Base-by-base conservation (phyloP, 495 filamentous ascomycete genomes). In the Rusavskia elegans region DNA sequence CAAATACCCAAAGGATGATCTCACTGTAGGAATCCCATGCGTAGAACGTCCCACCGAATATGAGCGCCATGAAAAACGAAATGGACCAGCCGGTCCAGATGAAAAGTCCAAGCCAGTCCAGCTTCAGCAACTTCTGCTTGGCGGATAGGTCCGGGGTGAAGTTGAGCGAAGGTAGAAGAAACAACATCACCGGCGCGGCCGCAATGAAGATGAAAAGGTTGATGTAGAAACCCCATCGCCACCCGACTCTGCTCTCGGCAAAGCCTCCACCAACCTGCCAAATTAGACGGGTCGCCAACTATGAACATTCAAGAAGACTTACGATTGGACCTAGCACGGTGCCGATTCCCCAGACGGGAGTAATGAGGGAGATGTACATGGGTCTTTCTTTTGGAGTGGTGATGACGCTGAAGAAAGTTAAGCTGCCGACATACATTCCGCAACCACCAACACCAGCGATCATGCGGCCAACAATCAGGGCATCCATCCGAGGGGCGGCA, bases 391-490 rank as follows among this genome's bases (percentile, higher is more conserved):
- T 32, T n/a, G 68, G 45, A 5, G 66, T 61, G 1, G 65, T 59
- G 11, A 56, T 38, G 17, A 23, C 21, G 36, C 13, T 51, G 37
- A 57, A 17, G 17, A 68, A 50, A 1, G 55, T 61, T 16, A 64
- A 55, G 30, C 48, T 54, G 20, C 65, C 65, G 8, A 62, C 55
- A 5, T 62, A 54, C 10, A 65, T 35, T n/a, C 65, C 63, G n/a
- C 61, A 55, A 2, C 57, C 71, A 6, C 85, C 86, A 21, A 86
- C 59, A n/a, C 86, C 86, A 29, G 84, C 81, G 39, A 90, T 68
- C 27, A 87, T 85, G 38, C 87, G 75, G 5, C 87, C 86, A 49
- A 88, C 59, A 55, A 90, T 89, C 30, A 90, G 71, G n/a, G 76
- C 72, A 5, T 70, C 67, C 9, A 80, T 85, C 51, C 67, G 78